Conservation (phyloP, 1,284 basidiomycete genomes). For the Leccinum griseonigrum region DNA sequence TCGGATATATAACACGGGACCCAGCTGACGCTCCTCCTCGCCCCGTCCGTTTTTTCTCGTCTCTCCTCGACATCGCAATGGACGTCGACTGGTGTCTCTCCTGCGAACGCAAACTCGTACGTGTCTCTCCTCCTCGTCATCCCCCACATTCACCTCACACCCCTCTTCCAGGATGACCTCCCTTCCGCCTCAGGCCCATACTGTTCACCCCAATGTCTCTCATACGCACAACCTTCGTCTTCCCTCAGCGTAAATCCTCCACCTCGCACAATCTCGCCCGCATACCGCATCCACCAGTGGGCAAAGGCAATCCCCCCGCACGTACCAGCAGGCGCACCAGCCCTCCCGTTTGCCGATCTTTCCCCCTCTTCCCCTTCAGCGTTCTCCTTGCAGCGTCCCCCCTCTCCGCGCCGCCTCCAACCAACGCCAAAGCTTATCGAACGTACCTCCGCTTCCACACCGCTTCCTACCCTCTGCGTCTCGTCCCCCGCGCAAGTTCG, state of each 20-base stretch:
- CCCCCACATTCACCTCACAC: slow-evolving; percentile 10
- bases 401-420: slow-evolving; percentile 23
- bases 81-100: slow-evolving; percentile 68
- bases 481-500: slow-evolving; percentile 26
- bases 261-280: slow-evolving; percentile 4
- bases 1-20: slow-evolving; percentile 30
- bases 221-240: slow-evolving; percentile 28
- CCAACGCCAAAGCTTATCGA: slow-evolving; percentile 34
- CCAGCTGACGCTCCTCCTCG: slow-evolving; percentile 5
- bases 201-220: slow-evolving; percentile 53
- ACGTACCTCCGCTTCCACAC: slow-evolving; percentile 29
- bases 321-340: slow-evolving; percentile 31
- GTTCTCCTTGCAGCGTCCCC: slow-evolving; percentile 11
- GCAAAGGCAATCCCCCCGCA: slow-evolving; percentile 31
- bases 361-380: not conserved
- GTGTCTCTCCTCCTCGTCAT: slow-evolving; percentile 21
- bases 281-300: slow-evolving; percentile 27
- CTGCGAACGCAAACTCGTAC: slow-evolving; percentile 54
- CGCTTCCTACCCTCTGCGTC: slow-evolving; percentile 28
- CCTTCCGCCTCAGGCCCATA: slow-evolving; percentile 38
- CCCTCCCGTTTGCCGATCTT: slow-evolving; percentile 24
- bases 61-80: slow-evolving; percentile 34
- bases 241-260: slow-evolving; percentile 2
- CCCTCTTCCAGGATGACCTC: slow-evolving; percentile 39
- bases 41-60: slow-evolving; percentile 17